Base-by-base conservation (phyloP, 1,139 yeast species). In the Hansenula lynferdii region DNA sequence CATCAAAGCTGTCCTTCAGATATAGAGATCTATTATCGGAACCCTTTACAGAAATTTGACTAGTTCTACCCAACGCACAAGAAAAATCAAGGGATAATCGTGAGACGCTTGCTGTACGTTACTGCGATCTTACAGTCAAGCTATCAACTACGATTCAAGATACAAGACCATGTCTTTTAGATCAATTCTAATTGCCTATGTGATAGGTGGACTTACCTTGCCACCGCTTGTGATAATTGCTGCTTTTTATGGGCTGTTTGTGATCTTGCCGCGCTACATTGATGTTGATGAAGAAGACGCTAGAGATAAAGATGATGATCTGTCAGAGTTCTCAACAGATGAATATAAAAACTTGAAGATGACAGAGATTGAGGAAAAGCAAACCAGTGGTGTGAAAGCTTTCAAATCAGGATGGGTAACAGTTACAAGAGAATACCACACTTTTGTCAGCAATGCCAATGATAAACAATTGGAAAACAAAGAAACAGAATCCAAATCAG, bases 181-280 rank as follows among this genome's bases (percentile, higher is more conserved):
- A 34, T 18, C 49, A 1, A 7, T 42, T 11, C 6, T 51, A 1
- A 12, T 51, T 10, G 43, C 67, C 3, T 84, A 80, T 55, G 34
- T 86, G 2, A 37, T 85, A 5, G 97, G 97, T 6, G 96, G 96
- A 0, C 32, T 89, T 7, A 85, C 96, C 0, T 75, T 89, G 45
- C 56, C 86, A 15, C 96, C 96, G 1, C 45, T 80, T 25, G 42
- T 75, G 3, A 36, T 75, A 0, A 28, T 68, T 1, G 49, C 59
- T 0, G 49, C 50, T 8, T 37, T 54, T 18, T 54, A 48, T 40
- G 29, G 53, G 9, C 41, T 56, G 12, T 41, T 41, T 16, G 45
- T 48, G 8, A 43, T 47, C 0, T 39, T 44, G 1, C 47, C 57
- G 8, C 31, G 42, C 5, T 58, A 52, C 17, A 38, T 38, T 8